Base-by-base conservation (phyloP, 192 early-diverging fungal genomes). In the Coemansia sp. region DNA sequence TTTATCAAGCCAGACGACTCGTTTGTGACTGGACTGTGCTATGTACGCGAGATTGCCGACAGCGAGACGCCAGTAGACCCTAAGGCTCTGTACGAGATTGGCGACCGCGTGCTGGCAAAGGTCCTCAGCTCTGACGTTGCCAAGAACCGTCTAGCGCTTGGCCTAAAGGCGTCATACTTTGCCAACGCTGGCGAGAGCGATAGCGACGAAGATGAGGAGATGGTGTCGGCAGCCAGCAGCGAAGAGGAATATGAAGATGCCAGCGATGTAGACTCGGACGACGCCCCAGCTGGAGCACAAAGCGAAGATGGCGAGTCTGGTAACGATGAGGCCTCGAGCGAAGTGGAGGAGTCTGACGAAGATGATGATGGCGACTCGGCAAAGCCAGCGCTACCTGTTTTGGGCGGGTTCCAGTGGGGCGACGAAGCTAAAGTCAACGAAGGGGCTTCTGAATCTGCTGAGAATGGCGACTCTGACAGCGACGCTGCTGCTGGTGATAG, bases 131-230 rank as follows among this genome's bases (percentile, higher is more conserved):
- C 93, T 26, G 87, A 94, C 63, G 38, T 65, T 14, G 82, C 82
- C 58, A 89, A 84, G 63, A 85, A 88, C 53, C 79, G 84, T 11
- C 70, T 94, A 22, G 81, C 82, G 4, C 85, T 96, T 39, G 89
- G 92, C 44, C 83, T 95, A 17, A 95, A 93, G 82, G 84, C 91
- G 2, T 90, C 88, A 7, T 93, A 91, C 70, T 95, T 96, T 84
- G 85, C 75, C 33, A 63, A 62, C 33, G 82, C 65, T 32, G 65
- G 60, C 26, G 85, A 87, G 42, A 68, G 46, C 21, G 76, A 79
- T 17, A 61, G 70, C 8, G 72, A 67, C 29, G 62, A 65, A 8
- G 70, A 76, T 10, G 48, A 50, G 3, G 69, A 48, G 24, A 63
- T 11, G 21, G 66, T 70, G 8, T 36, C 33, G 22, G 43, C 43